Evolutionary conservation across 1,284 basidiomycete genomes (phyloP).

Genomic region (Puccinia sorghi): DNA sequence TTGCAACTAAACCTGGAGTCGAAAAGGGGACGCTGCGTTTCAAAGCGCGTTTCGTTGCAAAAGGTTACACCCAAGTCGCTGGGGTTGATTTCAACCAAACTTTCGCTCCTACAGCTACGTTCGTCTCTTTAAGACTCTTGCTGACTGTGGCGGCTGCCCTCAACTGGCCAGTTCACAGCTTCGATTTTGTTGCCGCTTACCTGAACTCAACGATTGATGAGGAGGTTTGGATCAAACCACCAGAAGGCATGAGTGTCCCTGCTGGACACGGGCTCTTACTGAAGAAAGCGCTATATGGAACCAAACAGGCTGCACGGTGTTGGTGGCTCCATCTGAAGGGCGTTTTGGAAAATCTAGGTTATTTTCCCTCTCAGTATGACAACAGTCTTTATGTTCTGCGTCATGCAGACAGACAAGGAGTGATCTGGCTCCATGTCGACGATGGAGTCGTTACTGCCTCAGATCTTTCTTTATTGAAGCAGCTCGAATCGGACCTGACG

Average conservation of each 20-base stretch:
- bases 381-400: not conserved
- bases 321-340: constrained; percentile 7
- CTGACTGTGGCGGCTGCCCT: no score
- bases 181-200: constrained; percentile 10
- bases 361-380: not conserved
- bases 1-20: no score
- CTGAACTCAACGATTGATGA: constrained; percentile 1
- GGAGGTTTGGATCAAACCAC: not conserved
- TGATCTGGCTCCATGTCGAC: constrained; percentile 1
- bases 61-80: not conserved
- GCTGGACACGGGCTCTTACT: not conserved
- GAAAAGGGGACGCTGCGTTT: no score
- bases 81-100: constrained; percentile 7
- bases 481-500: not conserved
- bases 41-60: not conserved
- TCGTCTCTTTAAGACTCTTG: no score
- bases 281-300: constrained; percentile 16
- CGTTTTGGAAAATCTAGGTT: not conserved
- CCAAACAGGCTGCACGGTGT: not conserved
- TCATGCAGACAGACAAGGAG: not conserved
- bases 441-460: not conserved
- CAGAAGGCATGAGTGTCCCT: not conserved
- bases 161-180: not conserved
- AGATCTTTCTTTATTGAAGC: not conserved
- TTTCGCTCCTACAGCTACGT: not conserved